Evolutionary conservation across 1,139 yeast species (phyloP).

Genomic region (Scheffersomyces stambukii): DNA sequence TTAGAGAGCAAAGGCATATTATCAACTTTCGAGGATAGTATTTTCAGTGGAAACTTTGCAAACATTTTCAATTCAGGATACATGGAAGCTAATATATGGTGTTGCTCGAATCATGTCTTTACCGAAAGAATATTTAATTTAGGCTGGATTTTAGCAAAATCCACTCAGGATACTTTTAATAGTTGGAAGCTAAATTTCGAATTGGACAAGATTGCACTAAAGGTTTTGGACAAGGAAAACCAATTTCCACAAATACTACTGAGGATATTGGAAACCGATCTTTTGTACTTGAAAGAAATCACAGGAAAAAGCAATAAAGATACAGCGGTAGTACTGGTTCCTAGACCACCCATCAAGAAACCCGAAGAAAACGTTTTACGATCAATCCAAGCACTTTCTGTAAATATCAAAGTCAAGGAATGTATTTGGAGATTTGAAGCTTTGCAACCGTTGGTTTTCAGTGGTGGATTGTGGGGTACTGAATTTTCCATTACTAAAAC

Average conservation of each 20-base stretch:
- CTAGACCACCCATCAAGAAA: too few species aligned
- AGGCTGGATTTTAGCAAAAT: too few species aligned
- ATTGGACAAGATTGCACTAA: constrained; percentile 5
- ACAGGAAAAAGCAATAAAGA: neutral
- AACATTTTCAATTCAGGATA: too few species aligned
- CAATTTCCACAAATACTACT: constrained; percentile 7
- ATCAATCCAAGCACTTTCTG: too few species aligned
- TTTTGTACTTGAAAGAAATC: constrained; percentile 13
- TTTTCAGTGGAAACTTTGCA: too few species aligned
- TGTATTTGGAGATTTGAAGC: constrained; percentile 18
- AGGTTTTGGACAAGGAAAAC: constrained; percentile 8
- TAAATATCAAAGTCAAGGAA: constrained; percentile 18
- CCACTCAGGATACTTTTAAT: too few species aligned
- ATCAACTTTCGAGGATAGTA: constrained; percentile 3
- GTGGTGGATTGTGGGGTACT: constrained; percentile 6
- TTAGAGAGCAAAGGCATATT: constrained; percentile 6
- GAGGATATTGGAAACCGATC: constrained; percentile 16
- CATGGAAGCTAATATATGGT: too few species aligned
- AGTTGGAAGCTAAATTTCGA: too few species aligned
- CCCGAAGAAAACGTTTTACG: too few species aligned
- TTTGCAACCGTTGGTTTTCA: constrained; percentile 13
- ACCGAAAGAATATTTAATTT: too few species aligned
- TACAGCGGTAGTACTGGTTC: too few species aligned
- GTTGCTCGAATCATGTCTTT: too few species aligned
- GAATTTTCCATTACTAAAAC: constrained; percentile 2